Evolutionary conservation across 176 grass and related monocot species (phyloP).

Genomic region (Tillandsia fasciculata): DNA sequence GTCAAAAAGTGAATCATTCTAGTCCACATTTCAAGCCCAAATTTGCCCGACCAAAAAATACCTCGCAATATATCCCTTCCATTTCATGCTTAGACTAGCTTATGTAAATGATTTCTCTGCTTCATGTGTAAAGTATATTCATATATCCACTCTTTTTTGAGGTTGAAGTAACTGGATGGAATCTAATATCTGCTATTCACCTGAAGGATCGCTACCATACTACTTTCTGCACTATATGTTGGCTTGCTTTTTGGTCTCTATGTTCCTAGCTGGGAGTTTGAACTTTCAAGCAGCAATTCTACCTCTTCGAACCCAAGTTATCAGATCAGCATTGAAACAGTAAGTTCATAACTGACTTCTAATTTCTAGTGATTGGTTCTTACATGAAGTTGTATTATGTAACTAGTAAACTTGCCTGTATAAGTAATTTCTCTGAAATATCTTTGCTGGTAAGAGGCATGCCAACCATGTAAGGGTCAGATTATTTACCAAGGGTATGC

Average conservation of each 20-base stretch:
- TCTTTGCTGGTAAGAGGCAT: no score
- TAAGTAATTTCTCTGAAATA: no score
- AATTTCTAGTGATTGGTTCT: slow-evolving; percentile 2
- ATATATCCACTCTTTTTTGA: not conserved
- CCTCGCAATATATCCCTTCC: no score
- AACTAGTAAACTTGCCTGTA: not conserved
- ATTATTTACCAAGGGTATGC: no score
- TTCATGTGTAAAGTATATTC: not conserved
- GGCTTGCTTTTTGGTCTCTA: slow-evolving; percentile 65
- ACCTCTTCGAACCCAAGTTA: slow-evolving; percentile 27
- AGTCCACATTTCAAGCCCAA: no score
- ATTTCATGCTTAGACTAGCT: not conserved
- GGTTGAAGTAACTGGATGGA: not conserved
- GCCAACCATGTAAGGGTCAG: no score
- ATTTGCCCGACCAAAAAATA: no score
- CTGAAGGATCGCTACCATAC: slow-evolving; percentile 56
- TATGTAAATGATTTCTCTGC: not conserved
- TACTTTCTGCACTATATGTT: slow-evolving; percentile 57
- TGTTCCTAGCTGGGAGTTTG: slow-evolving; percentile 78
- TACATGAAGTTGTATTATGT: slow-evolving; percentile 5
- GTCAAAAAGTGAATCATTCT: no score
- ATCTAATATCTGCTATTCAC: slow-evolving; percentile 23
- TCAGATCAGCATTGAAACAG: slow-evolving; percentile 32
- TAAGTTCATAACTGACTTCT: slow-evolving; percentile 21
- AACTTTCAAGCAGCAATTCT: slow-evolving; percentile 52